phyloP scores from a whole-genome alignment of 129 eudicot species.

The Arctium lappa region DNA sequence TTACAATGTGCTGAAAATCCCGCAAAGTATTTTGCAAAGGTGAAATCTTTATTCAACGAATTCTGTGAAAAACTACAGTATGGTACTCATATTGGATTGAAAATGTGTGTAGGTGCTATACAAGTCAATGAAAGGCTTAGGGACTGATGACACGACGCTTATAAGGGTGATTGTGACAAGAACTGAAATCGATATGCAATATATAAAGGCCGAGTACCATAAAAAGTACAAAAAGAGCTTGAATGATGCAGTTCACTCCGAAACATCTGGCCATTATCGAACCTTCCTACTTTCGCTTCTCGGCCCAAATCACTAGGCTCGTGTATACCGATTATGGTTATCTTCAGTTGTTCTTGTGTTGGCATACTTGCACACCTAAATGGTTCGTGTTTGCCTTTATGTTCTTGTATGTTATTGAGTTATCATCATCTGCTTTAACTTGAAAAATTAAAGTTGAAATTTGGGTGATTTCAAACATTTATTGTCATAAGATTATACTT shows the following conservation, averaged over 20 bases:
- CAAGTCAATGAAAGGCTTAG: conserved; percentile 62
- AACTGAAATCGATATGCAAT: conserved; percentile 67
- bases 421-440: no score
- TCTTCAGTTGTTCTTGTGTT: background rate
- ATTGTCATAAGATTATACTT: background rate
- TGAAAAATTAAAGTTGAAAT: no score
- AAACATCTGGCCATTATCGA: conserved; percentile 55
- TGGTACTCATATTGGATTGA: background rate
- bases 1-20: conserved; percentile 54
- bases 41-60: conserved; percentile 11
- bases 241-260: conserved; percentile 53
- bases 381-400: background rate
- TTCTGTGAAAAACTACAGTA: background rate
- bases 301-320: conserved; percentile 42
- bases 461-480: no score
- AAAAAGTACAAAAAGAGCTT: conserved; percentile 54
- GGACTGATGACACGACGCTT: conserved; percentile 52
- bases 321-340: background rate
- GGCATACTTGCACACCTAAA: conserved; percentile 11
- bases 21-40: conserved; percentile 61
- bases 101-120: conserved; percentile 38
- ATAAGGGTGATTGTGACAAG: conserved; percentile 63
- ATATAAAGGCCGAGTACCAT: conserved; percentile 55
- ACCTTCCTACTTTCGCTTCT: conserved; percentile 59
- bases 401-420: background rate